Evolutionary conservation across 1,284 basidiomycete genomes (phyloP), one percentile per base, ranked within the genome.

Genomic region (Schizophyllum amplum): DNA sequence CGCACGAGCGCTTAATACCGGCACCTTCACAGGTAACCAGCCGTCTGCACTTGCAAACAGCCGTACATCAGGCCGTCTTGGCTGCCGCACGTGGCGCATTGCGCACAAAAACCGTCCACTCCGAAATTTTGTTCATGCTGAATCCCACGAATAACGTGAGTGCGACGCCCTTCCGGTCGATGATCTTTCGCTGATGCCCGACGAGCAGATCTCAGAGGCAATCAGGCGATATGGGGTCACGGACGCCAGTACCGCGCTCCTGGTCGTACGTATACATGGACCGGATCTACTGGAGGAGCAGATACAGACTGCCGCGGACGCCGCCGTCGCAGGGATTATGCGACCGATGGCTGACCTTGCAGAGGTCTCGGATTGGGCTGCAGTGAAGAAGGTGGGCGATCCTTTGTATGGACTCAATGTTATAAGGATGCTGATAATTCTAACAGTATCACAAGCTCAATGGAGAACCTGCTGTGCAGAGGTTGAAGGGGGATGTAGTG

Each of bases 161-260:
- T 64, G 21, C n/a, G n/a, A n/a, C n/a, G n/a, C 53, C 26, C 52
- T 47, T 17, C 27, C 47, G 47, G 52, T 15, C 11, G 52, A 25
- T n/a, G 21, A 47, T n/a, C n/a, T 13, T 21, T 50, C 20, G n/a
- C 26, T 22, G 51, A 50, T 42, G 13, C 49, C 47, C 47, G 55
- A 46, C 25, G 49, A 27, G 24, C 59, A 93, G 91, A 96, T 97
- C 56, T 84, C 85, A 2, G 94, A 97, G 64, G 88, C 89, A 0
- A 83, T 97, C 60, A 79, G 84, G 56, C 80, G 90, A 57, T 94
- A 93, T 64, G 94, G 94, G 4, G 77, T 96, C 3, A 86, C 86
- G 0, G 83, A 89, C 47, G 70, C 68, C 4, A 85, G 82, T n/a
- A 78, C 73, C 0, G 74, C 83, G 9, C 74, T 95, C n/a, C 66